Evolutionary conservation across 495 filamentous ascomycete genomes (phyloP).

Genomic region (Sordaria brevicollis): DNA sequence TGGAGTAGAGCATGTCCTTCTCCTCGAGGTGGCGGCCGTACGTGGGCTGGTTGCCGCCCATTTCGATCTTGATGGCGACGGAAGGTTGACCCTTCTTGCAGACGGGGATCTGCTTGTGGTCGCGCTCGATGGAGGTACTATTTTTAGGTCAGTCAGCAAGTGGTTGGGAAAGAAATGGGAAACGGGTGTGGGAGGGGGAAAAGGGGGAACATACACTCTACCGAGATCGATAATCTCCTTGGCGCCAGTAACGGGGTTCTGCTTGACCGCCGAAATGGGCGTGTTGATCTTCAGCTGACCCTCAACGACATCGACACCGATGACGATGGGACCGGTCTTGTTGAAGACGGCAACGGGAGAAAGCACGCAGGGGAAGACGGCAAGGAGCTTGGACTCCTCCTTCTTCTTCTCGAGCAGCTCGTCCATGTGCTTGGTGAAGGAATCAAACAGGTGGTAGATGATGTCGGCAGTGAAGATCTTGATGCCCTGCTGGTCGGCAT

Average conservation of each 20-base stretch:
- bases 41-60: conserved; percentile 81
- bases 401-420: conserved; percentile 79
- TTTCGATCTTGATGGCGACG: conserved; percentile 95
- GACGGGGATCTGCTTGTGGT: conserved; percentile 85
- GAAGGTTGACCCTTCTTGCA: conserved; percentile 96
- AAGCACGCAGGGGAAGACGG: conserved; percentile 94
- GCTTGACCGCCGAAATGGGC: conserved; percentile 75
- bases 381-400: conserved; percentile 88
- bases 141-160: neutral
- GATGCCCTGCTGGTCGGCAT: conserved; percentile 89
- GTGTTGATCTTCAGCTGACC: conserved; percentile 77
- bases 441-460: conserved; percentile 97
- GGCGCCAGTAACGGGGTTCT: conserved; percentile 62
- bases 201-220: conserved; percentile 70
- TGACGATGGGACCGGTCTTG: conserved; percentile 91
- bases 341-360: conserved; percentile 90
- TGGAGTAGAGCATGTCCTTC: conserved; percentile 76
- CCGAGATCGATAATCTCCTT: conserved; percentile 80
- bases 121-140: conserved; percentile 88
- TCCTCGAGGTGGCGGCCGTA: conserved; percentile 97
- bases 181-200: neutral
- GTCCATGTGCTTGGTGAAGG: conserved; percentile 90
- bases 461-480: conserved; percentile 99
- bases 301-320: conserved; percentile 91
- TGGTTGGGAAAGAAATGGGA: conserved; percentile 6